phyloP scores from a whole-genome alignment of 208 protist species.

The Acanthamoeba lenticulata region DNA sequence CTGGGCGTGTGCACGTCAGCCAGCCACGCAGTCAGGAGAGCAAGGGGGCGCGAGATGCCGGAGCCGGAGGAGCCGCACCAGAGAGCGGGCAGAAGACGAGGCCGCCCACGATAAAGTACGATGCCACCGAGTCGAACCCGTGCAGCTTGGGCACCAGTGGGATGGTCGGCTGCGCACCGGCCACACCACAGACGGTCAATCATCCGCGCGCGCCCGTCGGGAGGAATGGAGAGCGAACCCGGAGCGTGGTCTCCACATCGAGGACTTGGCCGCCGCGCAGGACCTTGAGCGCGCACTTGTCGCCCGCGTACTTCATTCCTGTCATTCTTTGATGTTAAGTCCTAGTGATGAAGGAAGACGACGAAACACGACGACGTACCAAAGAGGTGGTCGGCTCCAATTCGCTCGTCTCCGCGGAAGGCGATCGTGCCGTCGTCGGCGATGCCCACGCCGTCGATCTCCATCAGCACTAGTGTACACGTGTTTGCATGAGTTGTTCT shows the following conservation, averaged over 20 bases:
- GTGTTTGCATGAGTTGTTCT: no score
- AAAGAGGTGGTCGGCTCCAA: constrained; percentile 7
- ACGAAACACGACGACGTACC: background rate
- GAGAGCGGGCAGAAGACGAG: constrained; percentile 50
- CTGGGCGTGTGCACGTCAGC: background rate
- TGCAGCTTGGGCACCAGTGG: constrained; percentile 28
- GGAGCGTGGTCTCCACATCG: constrained; percentile 39
- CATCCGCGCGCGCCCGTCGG: background rate
- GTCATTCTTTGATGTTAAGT: background rate
- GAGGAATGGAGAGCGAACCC: background rate
- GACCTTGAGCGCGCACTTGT: constrained; percentile 59
- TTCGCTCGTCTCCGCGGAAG: constrained; percentile 67
- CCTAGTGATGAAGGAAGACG: background rate
- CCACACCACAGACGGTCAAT: background rate
- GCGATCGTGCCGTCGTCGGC: constrained; percentile 72
- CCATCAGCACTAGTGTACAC: background rate
- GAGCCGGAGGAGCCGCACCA: background rate
- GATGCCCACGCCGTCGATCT: constrained; percentile 70
- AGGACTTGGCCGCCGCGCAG: constrained; percentile 23
- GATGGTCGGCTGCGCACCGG: background rate
- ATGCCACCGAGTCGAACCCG: constrained; percentile 50
- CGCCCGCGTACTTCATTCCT: constrained; percentile 66
- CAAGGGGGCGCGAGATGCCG: background rate
- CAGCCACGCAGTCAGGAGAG: background rate
- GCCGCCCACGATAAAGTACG: constrained; percentile 47